Conservation (phyloP, 2,329 filamentous ascomycete species). For the Didymella segeticola region DNA sequence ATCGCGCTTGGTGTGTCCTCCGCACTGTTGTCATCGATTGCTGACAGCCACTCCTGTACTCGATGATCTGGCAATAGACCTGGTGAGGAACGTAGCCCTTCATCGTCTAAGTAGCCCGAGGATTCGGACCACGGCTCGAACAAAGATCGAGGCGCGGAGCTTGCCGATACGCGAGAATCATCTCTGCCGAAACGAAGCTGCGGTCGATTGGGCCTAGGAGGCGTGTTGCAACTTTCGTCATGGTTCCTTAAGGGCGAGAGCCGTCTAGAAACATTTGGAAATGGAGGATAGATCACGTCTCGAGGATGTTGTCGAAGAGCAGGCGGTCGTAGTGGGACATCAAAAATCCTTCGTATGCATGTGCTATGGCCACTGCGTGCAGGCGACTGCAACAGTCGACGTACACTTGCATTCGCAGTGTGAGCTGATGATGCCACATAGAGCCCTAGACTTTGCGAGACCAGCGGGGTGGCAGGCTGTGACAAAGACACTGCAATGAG, state of each 20-base stretch:
- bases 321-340: slow-evolving; percentile 20
- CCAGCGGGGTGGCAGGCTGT: slow-evolving; percentile 8
- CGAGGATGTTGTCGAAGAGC: background rate
- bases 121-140: slow-evolving; percentile 40
- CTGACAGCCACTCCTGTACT: slow-evolving; percentile 29
- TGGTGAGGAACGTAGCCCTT: background rate
- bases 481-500: background rate
- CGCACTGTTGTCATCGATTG: background rate
- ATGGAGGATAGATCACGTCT: slow-evolving; percentile 27
- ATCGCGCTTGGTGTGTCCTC: background rate
- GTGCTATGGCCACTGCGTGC: slow-evolving; percentile 37
- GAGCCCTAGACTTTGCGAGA: background rate
- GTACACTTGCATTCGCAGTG: slow-evolving; percentile 33
- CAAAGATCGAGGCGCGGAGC: background rate
- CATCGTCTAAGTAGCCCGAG: slow-evolving; percentile 29
- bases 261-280: slow-evolving; percentile 33
- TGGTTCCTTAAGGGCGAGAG: slow-evolving; percentile 2
- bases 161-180: background rate
- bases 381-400: slow-evolving; percentile 39
- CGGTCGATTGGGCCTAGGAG: background rate
- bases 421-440: slow-evolving; percentile 1
- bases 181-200: too few relatives aligned
- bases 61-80: slow-evolving; percentile 11
- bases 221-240: background rate
- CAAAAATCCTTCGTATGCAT: slow-evolving; percentile 41